A percentile compares a stretch with the other conserved stretches of the same genome.
Conservation (phyloP, 2,329 filamentous ascomycete species). For the Pseudonectria buxi region DNA sequence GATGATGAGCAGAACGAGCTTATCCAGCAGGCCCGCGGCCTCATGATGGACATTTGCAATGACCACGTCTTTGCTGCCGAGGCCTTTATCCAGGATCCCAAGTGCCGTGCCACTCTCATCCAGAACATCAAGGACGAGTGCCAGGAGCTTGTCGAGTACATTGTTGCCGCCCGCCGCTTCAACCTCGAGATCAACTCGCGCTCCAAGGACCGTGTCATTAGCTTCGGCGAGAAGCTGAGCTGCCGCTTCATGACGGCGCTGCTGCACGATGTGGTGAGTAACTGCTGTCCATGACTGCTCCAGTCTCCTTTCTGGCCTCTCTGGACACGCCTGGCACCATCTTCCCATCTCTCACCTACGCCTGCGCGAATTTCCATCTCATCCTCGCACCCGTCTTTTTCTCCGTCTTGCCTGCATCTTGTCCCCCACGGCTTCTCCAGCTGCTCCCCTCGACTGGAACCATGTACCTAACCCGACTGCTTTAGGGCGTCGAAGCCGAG, state of each 20-base stretch:
- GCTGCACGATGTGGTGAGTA: conserved; percentile 61
- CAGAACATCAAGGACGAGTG: conserved; percentile 72
- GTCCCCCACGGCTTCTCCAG: not conserved
- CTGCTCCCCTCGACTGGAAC: not conserved
- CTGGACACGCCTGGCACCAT: too few relatives aligned
- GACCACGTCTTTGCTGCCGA: conserved; percentile 75
- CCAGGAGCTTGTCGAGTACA: conserved; percentile 68
- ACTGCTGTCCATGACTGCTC: too few relatives aligned
- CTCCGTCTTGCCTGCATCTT: not conserved
- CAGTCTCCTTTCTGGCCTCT: too few relatives aligned
- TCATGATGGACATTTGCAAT: conserved; percentile 73
- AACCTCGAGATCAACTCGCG: conserved; percentile 70
- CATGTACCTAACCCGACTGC: conserved; percentile 20
- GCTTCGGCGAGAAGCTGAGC: conserved; percentile 92
- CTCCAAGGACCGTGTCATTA: conserved; percentile 82
- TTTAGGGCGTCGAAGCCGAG: conserved; percentile 70
- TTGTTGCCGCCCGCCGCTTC: conserved; percentile 56
- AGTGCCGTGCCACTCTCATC: conserved; percentile 53
- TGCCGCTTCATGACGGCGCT: conserved; percentile 86
- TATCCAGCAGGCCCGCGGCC: conserved; percentile 58
- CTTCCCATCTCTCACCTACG: not conserved
- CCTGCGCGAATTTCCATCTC: conserved; percentile 5
- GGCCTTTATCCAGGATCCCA: conserved; percentile 50
- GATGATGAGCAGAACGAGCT: conserved; percentile 47
- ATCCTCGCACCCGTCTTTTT: too few relatives aligned